Evolutionary conservation across 225 moss, liverwort and hornwort species (phyloP).

Genomic region (Anthoceros angustus): DNA sequence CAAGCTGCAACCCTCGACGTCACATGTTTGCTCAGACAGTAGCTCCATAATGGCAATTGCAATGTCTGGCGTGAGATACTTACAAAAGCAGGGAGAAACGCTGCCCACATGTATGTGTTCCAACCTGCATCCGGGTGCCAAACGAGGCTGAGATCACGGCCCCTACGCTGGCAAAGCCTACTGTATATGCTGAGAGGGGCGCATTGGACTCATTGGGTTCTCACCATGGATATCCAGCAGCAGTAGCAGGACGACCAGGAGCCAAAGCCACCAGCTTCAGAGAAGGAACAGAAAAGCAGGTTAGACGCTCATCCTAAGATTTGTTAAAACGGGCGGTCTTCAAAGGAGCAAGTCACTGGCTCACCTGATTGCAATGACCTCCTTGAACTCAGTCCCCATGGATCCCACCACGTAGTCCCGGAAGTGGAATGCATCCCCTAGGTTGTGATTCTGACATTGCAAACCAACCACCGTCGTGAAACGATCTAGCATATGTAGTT

Average conservation of each 20-base stretch:
- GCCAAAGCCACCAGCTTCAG: constrained; percentile 41
- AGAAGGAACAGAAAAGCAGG: neutral
- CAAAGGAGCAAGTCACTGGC: no score
- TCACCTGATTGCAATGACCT: neutral
- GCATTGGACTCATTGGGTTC: neutral
- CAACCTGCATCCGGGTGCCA: constrained; percentile 14
- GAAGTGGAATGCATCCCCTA: neutral
- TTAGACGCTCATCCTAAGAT: neutral
- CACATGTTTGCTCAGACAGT: neutral
- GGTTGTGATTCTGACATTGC: neutral
- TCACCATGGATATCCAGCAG: constrained; percentile 30
- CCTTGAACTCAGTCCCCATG: neutral
- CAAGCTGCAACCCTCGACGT: constrained; percentile 13
- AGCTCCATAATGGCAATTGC: neutral
- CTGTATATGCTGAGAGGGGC: neutral
- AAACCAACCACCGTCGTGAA: neutral
- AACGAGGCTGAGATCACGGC: neutral
- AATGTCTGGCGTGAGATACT: constrained; percentile 6
- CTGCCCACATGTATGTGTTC: constrained; percentile 35
- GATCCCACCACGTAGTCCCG: neutral
- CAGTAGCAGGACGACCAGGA: constrained; percentile 22
- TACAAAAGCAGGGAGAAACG: constrained; percentile 31
- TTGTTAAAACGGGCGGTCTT: neutral
- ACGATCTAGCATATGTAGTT: no score
- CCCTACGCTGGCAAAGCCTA: neutral